A percentile compares a stretch with the other conserved stretches of the same genome.
These are phyloP conservation scores for Tuber microsphaerosporum DNA, from an alignment of 495 filamentous ascomycete genomes.

Conservation along the genomic window DNA sequence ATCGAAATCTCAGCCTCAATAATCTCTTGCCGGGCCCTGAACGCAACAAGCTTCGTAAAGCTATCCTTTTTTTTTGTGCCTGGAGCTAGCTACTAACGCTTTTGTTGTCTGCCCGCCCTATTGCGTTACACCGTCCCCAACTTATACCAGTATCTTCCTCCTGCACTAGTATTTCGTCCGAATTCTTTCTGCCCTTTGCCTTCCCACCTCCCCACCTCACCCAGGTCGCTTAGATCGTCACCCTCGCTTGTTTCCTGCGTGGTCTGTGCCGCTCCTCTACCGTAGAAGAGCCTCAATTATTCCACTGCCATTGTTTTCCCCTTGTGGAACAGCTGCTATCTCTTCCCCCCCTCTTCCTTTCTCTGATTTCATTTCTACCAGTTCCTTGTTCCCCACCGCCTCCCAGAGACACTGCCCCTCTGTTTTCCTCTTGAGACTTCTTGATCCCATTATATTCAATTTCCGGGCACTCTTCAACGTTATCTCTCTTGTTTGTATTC, in stretches of 20 bases:
- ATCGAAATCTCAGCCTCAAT: neutral
- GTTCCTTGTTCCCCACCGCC: neutral
- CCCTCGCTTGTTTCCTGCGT: neutral
- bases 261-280: neutral
- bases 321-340: neutral
- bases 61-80: neutral
- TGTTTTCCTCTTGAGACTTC: neutral
- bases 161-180: neutral
- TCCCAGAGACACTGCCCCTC: neutral
- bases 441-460: neutral
- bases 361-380: neutral
- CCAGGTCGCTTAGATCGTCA: neutral
- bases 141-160: neutral
- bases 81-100: neutral
- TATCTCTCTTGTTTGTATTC: neutral
- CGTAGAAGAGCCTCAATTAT: neutral
- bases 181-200: neutral
- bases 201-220: neutral
- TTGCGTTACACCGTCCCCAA: neutral
- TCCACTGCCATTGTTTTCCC: neutral
- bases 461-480: neutral
- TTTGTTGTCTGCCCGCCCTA: neutral
- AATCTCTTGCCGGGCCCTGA: neutral
- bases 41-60: neutral
- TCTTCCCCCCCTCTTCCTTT: neutral